phyloP scores from a whole-genome alignment of 495 filamentous ascomycete species.

The Clohesyomyces aquaticus region DNA sequence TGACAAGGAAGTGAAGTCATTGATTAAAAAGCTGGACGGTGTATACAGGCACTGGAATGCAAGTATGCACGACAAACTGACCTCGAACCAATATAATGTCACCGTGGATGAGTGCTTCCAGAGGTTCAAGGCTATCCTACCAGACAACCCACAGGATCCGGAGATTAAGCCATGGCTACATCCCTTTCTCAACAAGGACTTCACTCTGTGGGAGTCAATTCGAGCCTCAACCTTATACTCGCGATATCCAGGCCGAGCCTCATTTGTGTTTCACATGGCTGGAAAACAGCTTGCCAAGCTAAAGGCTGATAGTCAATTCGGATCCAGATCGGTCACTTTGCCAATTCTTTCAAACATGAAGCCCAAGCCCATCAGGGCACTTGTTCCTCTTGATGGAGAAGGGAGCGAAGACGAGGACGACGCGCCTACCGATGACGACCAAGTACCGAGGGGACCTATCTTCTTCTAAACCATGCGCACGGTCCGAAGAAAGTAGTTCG shows the following conservation, averaged over 20 bases:
- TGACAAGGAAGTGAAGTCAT: constrained; percentile 9
- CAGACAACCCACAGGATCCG: neutral
- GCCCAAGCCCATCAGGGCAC: constrained; percentile 11
- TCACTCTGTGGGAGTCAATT: constrained; percentile 30
- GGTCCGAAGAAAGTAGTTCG: too few relatives aligned
- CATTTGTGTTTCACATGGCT: constrained; percentile 37
- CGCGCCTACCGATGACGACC: neutral
- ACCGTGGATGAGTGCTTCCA: constrained; percentile 25
- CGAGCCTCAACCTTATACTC: constrained; percentile 36
- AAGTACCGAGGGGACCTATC: too few relatives aligned
- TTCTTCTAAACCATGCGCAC: too few relatives aligned
- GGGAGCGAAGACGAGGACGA: constrained; percentile 21
- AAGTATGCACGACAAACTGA: neutral
- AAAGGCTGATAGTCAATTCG: constrained; percentile 15
- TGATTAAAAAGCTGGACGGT: neutral
- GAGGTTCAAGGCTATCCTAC: constrained; percentile 9
- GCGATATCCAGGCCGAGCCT: neutral
- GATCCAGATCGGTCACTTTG: neutral
- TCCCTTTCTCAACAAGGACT: neutral
- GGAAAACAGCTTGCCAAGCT: constrained; percentile 36
- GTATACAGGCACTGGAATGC: neutral
- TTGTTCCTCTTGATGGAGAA: constrained; percentile 9
- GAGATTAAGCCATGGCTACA: constrained; percentile 9
- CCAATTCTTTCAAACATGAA: constrained; percentile 10
- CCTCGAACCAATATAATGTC: constrained; percentile 11